phyloP scores from a whole-genome alignment of 2,329 filamentous ascomycete genomes.

The Diaporthe citrichinensis region DNA sequence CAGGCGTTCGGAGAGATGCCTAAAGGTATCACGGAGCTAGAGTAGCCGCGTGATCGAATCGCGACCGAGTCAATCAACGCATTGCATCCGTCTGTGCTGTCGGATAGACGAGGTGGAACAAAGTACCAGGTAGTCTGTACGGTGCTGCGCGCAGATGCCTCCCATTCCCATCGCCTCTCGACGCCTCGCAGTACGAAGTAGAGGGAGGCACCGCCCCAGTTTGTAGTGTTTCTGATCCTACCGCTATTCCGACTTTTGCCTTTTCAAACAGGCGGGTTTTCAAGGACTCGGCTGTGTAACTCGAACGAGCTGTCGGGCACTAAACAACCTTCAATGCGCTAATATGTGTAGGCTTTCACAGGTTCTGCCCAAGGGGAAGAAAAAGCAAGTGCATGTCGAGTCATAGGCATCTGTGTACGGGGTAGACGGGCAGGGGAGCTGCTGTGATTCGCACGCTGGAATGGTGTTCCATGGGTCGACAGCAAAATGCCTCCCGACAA shows the following conservation, averaged over 20 bases:
- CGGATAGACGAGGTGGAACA: background rate
- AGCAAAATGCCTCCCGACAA: constrained; percentile 2
- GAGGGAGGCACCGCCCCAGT: background rate
- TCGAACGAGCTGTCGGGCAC: constrained; percentile 14
- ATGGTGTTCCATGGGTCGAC: background rate
- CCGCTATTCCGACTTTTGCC: background rate
- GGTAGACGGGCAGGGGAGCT: background rate
- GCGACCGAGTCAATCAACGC: constrained; percentile 8
- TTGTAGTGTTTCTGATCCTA: background rate
- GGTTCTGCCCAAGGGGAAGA: constrained; percentile 7
- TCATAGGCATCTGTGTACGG: constrained; percentile 21
- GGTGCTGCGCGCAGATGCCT: background rate
- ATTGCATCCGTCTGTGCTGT: constrained; percentile 1
- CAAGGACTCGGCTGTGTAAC: constrained; percentile 6
- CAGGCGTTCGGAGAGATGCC: constrained; percentile 15
- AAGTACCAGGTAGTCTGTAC: background rate
- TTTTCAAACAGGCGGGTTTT: background rate
- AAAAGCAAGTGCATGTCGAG: constrained; percentile 29
- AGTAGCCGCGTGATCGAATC: constrained; percentile 34
- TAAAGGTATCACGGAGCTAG: constrained; percentile 32
- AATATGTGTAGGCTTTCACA: background rate
- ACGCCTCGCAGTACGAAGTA: background rate
- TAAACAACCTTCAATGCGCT: constrained; percentile 27
- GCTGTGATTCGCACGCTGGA: constrained; percentile 21
- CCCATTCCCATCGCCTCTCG: background rate